Percentiles rank a stretch among this genome's conserved stretches.
Conservation (phyloP, 1,284 basidiomycete species). For the Wallemia ichthyophaga region DNA sequence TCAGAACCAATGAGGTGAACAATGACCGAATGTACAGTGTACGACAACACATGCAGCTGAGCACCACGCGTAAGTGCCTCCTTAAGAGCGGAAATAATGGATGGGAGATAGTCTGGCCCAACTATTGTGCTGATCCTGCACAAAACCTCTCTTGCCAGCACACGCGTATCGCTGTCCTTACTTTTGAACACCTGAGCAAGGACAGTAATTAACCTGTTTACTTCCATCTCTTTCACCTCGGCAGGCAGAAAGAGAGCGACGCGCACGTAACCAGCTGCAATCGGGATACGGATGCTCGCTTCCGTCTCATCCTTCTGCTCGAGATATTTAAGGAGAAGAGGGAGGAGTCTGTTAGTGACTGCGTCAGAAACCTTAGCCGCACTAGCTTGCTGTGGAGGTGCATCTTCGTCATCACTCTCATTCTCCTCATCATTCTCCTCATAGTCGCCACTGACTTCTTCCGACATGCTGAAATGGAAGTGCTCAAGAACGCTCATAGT, state of each 20-base stretch:
- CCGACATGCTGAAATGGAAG: conserved; percentile 67
- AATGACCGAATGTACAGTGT: conserved; percentile 51
- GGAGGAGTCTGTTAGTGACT: conserved; percentile 43
- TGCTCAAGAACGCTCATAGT: conserved; percentile 63
- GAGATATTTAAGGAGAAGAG: conserved; percentile 40
- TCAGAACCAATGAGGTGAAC: conserved; percentile 33
- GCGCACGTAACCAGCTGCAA: conserved; percentile 60
- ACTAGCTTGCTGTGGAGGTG: conserved; percentile 12
- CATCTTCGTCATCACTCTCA: conserved; percentile 10
- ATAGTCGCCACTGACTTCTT: conserved; percentile 11
- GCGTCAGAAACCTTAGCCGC: conserved; percentile 33
- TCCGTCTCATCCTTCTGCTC: conserved; percentile 59
- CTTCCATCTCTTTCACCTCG: conserved; percentile 35
- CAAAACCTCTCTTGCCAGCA: conserved; percentile 55
- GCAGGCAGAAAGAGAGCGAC: conserved; percentile 54
- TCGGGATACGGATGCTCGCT: conserved; percentile 54
- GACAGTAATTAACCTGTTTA: conserved; percentile 48
- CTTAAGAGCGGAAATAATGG: conserved; percentile 49
- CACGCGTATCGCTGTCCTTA: conserved; percentile 76
- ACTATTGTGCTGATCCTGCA: conserved; percentile 48
- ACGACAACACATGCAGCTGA: conserved; percentile 74
- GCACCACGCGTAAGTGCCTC: conserved; percentile 63
- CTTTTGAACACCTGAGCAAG: conserved; percentile 67
- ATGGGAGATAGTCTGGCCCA: conserved; percentile 40
- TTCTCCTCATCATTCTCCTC: conserved; percentile 9